Conservation (phyloP, 495 filamentous ascomycete genomes). For the Polyplosphaeria fusca region DNA sequence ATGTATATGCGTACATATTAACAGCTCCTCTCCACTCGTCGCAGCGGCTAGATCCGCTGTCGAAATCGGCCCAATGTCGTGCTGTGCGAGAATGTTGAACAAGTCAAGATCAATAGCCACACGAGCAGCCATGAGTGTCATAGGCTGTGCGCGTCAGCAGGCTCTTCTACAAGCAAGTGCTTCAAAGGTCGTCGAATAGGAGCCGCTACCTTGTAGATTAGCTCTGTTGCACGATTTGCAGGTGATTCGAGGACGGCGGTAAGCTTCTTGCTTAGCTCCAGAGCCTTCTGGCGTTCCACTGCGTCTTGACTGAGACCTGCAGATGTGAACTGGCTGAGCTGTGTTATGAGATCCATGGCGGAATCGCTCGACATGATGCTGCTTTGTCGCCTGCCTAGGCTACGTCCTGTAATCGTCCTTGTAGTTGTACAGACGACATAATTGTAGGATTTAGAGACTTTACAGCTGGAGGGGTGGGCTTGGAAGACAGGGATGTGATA, state of each 20-base stretch:
- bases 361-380: no score
- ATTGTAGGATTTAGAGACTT: no score
- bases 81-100: no score
- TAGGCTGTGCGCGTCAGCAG: no score
- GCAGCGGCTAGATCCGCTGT: not conserved
- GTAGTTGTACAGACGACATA: no score
- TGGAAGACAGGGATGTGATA: no score
- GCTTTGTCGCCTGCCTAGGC: not conserved
- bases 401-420: no score
- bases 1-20: conserved; percentile 9
- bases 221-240: not conserved
- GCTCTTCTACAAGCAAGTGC: no score
- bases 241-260: not conserved
- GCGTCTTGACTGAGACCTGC: not conserved
- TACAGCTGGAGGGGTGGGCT: no score
- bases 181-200: no score
- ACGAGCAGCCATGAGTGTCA: not conserved
- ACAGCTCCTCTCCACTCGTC: not conserved
- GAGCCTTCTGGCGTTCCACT: not conserved
- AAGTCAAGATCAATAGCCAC: not conserved
- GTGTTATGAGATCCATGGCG: not conserved
- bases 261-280: not conserved
- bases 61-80: not conserved
- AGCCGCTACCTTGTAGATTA: not conserved
- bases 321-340: not conserved